Evolutionary conservation across 108 stramenopile genomes (phyloP).

Genomic region (Pseudonitzschia pungens): DNA sequence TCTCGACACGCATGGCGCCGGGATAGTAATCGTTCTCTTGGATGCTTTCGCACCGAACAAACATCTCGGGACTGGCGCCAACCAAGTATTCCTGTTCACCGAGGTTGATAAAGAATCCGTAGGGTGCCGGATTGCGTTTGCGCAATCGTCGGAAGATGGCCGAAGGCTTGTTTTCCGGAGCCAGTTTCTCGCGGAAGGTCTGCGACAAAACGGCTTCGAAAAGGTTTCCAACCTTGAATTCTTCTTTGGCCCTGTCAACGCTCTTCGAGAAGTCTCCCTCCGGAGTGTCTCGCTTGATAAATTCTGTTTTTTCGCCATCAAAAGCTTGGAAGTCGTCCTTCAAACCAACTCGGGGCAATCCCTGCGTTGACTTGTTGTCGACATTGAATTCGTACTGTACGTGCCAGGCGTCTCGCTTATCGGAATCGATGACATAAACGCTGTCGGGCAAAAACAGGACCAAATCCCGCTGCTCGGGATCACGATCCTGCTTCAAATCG

Average conservation of each 20-base stretch:
- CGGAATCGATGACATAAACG: constrained; percentile 92
- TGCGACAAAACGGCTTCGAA: constrained; percentile 97
- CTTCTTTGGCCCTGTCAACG: constrained; percentile 88
- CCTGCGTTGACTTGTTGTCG: constrained; percentile 73
- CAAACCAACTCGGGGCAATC: constrained; percentile 69
- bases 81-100: constrained; percentile 94
- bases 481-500: constrained; percentile 75
- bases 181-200: constrained; percentile 85
- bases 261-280: constrained; percentile 80
- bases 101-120: constrained; percentile 96
- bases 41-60: constrained; percentile 93
- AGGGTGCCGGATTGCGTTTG: constrained; percentile 92
- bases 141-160: constrained; percentile 86
- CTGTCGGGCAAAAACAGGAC: constrained; percentile 92
- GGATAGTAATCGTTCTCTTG: constrained; percentile 77
- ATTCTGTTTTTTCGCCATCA: constrained; percentile 42
- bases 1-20: constrained; percentile 92
- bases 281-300: constrained; percentile 80
- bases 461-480: constrained; percentile 88
- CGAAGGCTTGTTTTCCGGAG: constrained; percentile 69
- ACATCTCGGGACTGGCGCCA: constrained; percentile 98
- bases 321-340: constrained; percentile 60
- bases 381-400: constrained; percentile 90
- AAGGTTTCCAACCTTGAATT: constrained; percentile 95
- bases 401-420: constrained; percentile 90